These are phyloP conservation scores for Eucalyptus pauciflora DNA, from an alignment of 345 rosid genomes.

Conservation along the genomic window DNA sequence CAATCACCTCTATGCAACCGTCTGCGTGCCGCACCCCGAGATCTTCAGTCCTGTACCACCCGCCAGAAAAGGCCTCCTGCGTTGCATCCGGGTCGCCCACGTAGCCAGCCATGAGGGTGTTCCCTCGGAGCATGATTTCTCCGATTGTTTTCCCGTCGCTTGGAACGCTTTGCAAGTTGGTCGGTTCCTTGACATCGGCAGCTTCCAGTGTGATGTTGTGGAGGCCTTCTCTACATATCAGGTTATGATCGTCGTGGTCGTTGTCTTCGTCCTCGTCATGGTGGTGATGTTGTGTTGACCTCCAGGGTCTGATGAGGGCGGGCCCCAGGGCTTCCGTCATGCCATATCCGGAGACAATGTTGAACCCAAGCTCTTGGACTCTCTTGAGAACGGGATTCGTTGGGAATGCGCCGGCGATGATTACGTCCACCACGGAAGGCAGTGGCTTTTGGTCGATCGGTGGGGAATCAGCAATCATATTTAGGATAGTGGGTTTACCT, in stretches of 20 bases:
- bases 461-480: slow-evolving; percentile 10
- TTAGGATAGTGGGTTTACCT: slow-evolving; percentile 20
- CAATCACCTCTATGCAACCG: slow-evolving; percentile 48
- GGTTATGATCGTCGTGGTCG: neutral
- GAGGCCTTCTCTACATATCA: slow-evolving; percentile 5
- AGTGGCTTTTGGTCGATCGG: neutral
- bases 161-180: slow-evolving; percentile 32
- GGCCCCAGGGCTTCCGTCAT: slow-evolving; percentile 55
- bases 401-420: slow-evolving; percentile 31
- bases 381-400: neutral
- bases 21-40: slow-evolving; percentile 31
- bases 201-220: slow-evolving; percentile 17
- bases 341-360: slow-evolving; percentile 29
- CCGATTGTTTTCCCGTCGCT: slow-evolving; percentile 41
- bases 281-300: neutral
- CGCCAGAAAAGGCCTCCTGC: slow-evolving; percentile 29
- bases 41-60: slow-evolving; percentile 61
- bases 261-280: neutral
- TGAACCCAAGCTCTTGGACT: slow-evolving; percentile 34
- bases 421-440: slow-evolving; percentile 7
- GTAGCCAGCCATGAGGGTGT: slow-evolving; percentile 51
- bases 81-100: slow-evolving; percentile 30
- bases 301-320: slow-evolving; percentile 24
- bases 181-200: slow-evolving; percentile 46
- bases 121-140: slow-evolving; percentile 46